phyloP scores from a whole-genome alignment of 352 stramenopile species.

The Phytophthora palmivora region DNA sequence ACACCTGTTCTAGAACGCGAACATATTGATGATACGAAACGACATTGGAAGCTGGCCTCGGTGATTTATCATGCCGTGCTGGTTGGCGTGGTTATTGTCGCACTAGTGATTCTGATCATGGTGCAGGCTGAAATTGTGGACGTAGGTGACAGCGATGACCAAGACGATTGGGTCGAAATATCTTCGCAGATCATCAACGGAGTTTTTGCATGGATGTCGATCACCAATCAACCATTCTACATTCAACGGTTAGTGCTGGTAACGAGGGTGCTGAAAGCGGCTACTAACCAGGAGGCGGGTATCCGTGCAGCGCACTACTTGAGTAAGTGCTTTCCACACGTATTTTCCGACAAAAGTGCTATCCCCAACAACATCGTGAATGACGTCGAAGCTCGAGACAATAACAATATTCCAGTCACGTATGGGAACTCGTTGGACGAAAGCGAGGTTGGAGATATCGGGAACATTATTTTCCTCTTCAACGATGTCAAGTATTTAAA shows the following conservation, averaged over 20 bases:
- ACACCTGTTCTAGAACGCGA: conserved; percentile 7
- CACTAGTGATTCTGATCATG: background rate
- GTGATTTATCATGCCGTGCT: conserved; percentile 7
- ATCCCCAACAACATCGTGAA: background rate
- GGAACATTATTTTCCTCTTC: conserved; percentile 1
- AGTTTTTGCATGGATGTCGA: conserved; percentile 1
- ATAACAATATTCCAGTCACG: background rate
- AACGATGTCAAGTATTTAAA: background rate
- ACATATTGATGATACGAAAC: background rate
- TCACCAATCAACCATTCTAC: conserved; percentile 9
- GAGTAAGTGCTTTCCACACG: conserved; percentile 1
- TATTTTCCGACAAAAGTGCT: conserved; percentile 1
- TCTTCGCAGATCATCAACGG: conserved; percentile 18
- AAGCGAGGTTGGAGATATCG: background rate
- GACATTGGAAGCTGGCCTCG: background rate
- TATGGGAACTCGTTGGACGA: background rate
- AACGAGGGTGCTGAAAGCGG: conserved; percentile 5
- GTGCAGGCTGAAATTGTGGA: conserved; percentile 4
- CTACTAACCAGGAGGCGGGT: background rate
- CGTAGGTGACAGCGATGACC: background rate
- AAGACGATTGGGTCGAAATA: conserved; percentile 7
- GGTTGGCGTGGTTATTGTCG: background rate
- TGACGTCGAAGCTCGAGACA: background rate
- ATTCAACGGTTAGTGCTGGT: conserved; percentile 6
- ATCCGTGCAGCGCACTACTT: conserved; percentile 1